Evolutionary conservation across 176 grass and related monocot species (phyloP).

Genomic region (Rhynchospora pubera): DNA sequence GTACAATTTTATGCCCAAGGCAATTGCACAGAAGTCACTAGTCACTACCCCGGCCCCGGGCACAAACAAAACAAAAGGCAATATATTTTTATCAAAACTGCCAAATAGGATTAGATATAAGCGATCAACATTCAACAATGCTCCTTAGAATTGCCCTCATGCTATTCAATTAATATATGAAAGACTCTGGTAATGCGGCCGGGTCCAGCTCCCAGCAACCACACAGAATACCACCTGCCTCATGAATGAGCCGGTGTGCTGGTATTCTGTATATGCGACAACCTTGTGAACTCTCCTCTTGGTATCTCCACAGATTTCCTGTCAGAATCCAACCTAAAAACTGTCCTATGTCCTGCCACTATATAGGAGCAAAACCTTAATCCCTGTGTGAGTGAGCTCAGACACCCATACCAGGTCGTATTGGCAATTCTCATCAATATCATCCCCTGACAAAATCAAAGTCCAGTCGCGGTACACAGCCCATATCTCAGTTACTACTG

Average conservation of each 20-base stretch:
- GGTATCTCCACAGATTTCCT: slow-evolving; percentile 30
- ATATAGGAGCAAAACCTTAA: slow-evolving; percentile 43
- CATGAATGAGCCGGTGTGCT: slow-evolving; percentile 50
- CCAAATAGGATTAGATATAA: not conserved
- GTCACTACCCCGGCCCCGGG: not conserved
- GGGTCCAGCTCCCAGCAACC: slow-evolving; percentile 71
- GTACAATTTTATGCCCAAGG: not conserved
- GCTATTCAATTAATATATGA: slow-evolving; percentile 14
- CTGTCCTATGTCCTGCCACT: slow-evolving; percentile 49
- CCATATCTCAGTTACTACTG: slow-evolving; percentile 60
- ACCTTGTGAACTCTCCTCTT: slow-evolving; percentile 46
- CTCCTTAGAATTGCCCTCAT: not conserved
- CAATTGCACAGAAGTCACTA: not conserved
- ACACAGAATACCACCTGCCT: slow-evolving; percentile 47
- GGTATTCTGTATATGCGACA: slow-evolving; percentile 83
- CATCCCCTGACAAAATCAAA: slow-evolving; percentile 38
- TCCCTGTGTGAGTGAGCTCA: slow-evolving; percentile 16
- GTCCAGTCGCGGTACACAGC: slow-evolving; percentile 83
- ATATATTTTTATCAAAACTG: not conserved
- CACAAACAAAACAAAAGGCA: not conserved
- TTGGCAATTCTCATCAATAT: slow-evolving; percentile 39
- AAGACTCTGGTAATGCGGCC: slow-evolving; percentile 40
- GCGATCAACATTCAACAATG: not conserved
- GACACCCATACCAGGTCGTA: slow-evolving; percentile 70
- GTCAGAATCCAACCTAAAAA: slow-evolving; percentile 38